Conservation (phyloP, 768 basidiomycete genomes). For the Exidia glandulosa region DNA sequence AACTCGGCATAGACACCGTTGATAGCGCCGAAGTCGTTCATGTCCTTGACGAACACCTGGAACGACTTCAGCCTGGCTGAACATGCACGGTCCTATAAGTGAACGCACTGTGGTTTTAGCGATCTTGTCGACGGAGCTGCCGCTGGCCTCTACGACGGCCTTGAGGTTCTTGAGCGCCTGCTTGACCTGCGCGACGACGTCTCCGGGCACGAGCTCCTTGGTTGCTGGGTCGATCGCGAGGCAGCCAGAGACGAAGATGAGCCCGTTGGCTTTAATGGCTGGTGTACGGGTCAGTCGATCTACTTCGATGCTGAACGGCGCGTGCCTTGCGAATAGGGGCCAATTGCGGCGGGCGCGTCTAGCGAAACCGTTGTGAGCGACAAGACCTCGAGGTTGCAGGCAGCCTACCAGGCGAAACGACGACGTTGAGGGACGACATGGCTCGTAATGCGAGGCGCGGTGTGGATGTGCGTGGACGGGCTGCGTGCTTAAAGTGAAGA, state of each 20-base stretch:
- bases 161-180: constrained; percentile 83
- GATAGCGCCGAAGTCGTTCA: constrained; percentile 80
- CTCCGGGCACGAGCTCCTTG: constrained; percentile 55
- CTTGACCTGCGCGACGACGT: constrained; percentile 63
- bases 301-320: not conserved
- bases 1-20: constrained; percentile 74
- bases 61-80: not conserved
- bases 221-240: constrained; percentile 71
- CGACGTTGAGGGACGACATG: not conserved
- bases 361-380: not conserved
- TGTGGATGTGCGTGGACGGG: no score
- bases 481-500: no score
- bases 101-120: constrained; percentile 79
- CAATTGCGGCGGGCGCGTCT: constrained; percentile 60
- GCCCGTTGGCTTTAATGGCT: constrained; percentile 70
- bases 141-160: constrained; percentile 72
- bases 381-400: not conserved
- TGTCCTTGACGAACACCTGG: constrained; percentile 84
- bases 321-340: constrained; percentile 29
- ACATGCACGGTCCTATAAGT: constrained; percentile 3
- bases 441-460: no score
- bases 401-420: not conserved
- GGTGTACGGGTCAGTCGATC: constrained; percentile 57
- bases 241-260: constrained; percentile 84
- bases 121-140: constrained; percentile 67